phyloP scores from a whole-genome alignment of 1,284 basidiomycete species.

The Lentinus polychrous region DNA sequence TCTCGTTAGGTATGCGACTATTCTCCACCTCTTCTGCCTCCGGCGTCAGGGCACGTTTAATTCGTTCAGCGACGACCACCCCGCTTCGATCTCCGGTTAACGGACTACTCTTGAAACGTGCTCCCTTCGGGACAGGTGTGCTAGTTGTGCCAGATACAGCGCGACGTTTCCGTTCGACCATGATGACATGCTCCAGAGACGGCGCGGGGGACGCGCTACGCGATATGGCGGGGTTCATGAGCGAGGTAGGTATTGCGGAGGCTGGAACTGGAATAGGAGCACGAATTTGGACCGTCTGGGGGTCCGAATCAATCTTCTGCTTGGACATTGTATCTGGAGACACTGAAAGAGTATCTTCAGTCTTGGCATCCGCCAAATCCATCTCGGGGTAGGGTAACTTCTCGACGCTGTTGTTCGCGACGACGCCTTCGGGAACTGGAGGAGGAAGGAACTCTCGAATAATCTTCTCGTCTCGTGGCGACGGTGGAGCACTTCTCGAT shows the following conservation, averaged over 20 bases:
- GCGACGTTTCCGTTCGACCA: conserved; percentile 50
- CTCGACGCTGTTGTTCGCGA: neutral
- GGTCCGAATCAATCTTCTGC: neutral
- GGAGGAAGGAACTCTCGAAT: neutral
- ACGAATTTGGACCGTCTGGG: conserved; percentile 3
- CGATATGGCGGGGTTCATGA: conserved; percentile 15
- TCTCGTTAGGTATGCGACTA: conserved; percentile 22
- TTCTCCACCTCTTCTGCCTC: conserved; percentile 12
- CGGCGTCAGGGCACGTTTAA: conserved; percentile 19
- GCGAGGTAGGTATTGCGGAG: conserved; percentile 7
- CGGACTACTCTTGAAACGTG: conserved; percentile 66
- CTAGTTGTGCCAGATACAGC: conserved; percentile 22
- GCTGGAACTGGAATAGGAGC: conserved; percentile 11
- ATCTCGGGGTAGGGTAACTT: neutral
- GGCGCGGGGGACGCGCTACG: conserved; percentile 40
- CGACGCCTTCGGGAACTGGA: conserved; percentile 13
- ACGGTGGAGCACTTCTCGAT: conserved; percentile 52
- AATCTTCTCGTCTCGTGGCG: conserved; percentile 25
- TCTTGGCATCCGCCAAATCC: neutral
- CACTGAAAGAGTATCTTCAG: too few species aligned
- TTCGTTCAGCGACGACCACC: conserved; percentile 34
- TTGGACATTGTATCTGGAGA: neutral
- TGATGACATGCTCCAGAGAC: conserved; percentile 51
- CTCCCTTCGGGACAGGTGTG: conserved; percentile 34
- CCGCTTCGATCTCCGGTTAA: conserved; percentile 35